Conservation (phyloP, 129 eudicot genomes). For the Apium graveolens region DNA sequence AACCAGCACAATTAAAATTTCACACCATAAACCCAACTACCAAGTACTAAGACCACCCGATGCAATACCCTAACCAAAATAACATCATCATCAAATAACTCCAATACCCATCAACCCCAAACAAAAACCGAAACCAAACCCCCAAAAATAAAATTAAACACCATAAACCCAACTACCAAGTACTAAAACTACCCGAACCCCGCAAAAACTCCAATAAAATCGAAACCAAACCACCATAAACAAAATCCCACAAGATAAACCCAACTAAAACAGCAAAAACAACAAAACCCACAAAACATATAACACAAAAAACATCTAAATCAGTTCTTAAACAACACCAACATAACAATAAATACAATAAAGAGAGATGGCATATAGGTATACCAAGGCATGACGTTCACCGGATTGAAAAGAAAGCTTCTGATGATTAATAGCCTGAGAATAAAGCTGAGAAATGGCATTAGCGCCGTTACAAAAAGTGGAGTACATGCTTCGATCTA, state of each 20-base stretch:
- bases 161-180: too few relatives aligned
- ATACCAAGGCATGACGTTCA: slow-evolving; percentile 72
- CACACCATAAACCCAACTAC: too few relatives aligned
- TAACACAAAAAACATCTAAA: background rate
- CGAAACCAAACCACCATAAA: too few relatives aligned
- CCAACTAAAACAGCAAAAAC: background rate
- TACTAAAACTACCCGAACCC: too few relatives aligned
- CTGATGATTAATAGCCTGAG: slow-evolving; percentile 75
- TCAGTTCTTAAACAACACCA: background rate
- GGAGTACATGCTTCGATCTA: slow-evolving; percentile 76
- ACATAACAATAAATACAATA: background rate
- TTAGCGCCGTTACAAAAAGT: slow-evolving; percentile 68
- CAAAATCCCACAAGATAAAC: background rate
- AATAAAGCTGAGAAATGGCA: slow-evolving; percentile 71
- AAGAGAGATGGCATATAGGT: background rate
- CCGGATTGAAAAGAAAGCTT: slow-evolving; percentile 72
- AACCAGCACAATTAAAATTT: background rate
- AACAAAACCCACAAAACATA: background rate
- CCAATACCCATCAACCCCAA: background rate
- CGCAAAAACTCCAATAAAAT: too few relatives aligned
- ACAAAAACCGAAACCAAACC: background rate
- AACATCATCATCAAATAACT: background rate
- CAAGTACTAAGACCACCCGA: too few relatives aligned
- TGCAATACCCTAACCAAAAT: too few relatives aligned
- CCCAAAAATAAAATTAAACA: too few relatives aligned